Conservation (phyloP, 2,329 filamentous ascomycete genomes). For the Penicillium sp. region DNA sequence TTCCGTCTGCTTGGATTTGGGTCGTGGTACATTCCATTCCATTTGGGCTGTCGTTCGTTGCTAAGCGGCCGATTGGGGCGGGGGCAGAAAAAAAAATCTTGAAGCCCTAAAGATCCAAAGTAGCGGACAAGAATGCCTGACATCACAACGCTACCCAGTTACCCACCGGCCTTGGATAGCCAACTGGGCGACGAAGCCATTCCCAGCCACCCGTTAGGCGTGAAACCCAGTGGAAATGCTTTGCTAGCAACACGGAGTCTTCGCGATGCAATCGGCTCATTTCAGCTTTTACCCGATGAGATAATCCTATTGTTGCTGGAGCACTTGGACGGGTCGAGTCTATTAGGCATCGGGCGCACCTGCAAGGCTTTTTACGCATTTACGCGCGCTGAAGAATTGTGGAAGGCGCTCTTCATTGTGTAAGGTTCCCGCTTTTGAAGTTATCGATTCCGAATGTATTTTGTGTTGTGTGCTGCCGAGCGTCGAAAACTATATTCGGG, state of each 20-base stretch:
- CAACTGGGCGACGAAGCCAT: slow-evolving; percentile 54
- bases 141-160: slow-evolving; percentile 32
- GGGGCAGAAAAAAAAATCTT: slow-evolving; percentile 20
- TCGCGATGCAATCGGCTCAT: slow-evolving; percentile 65
- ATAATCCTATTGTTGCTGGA: slow-evolving; percentile 75
- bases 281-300: slow-evolving; percentile 76
- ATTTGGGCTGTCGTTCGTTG: slow-evolving; percentile 9
- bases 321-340: slow-evolving; percentile 63
- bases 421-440: slow-evolving; percentile 55
- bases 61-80: slow-evolving; percentile 1
- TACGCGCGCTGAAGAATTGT: slow-evolving; percentile 79
- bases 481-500: slow-evolving; percentile 6
- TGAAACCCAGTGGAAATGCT: slow-evolving; percentile 86
- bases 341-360: slow-evolving; percentile 70
- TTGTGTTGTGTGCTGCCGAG: not conserved
- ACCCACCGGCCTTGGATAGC: slow-evolving; percentile 20
- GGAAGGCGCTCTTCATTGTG: slow-evolving; percentile 83
- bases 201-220: slow-evolving; percentile 75
- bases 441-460: not conserved
- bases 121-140: slow-evolving; percentile 34
- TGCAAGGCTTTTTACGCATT: slow-evolving; percentile 89
- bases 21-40: slow-evolving; percentile 17
- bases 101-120: slow-evolving; percentile 24
- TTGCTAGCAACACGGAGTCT: slow-evolving; percentile 68
- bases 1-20: slow-evolving; percentile 17